Conservation (phyloP, 768 basidiomycete species). For the Rhizopogon vesiculosus region DNA sequence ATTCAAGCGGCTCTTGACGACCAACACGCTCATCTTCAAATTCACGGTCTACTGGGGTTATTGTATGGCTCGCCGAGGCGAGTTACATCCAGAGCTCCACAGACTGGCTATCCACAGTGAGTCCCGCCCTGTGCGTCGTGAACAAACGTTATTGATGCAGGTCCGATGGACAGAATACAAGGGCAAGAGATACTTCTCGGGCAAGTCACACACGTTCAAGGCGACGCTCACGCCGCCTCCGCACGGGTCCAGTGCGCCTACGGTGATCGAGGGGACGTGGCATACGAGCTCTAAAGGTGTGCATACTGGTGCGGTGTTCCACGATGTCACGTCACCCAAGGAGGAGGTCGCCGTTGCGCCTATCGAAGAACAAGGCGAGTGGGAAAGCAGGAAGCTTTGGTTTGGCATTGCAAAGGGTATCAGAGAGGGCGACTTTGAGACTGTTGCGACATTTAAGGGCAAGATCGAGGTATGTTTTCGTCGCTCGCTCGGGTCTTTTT, state of each 20-base stretch:
- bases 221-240: slow-evolving; percentile 61
- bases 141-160: slow-evolving; percentile 28
- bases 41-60: slow-evolving; percentile 41
- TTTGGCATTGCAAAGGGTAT: slow-evolving; percentile 85
- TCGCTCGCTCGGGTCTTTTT: too few relatives aligned
- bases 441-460: slow-evolving; percentile 83
- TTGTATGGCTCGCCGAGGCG: slow-evolving; percentile 84
- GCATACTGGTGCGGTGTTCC: slow-evolving; percentile 52
- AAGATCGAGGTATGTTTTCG: slow-evolving; percentile 71
- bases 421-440: slow-evolving; percentile 84
- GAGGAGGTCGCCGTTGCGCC: slow-evolving; percentile 68
- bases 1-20: too few relatives aligned
- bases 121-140: slow-evolving; percentile 3
- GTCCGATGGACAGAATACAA: slow-evolving; percentile 79
- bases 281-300: slow-evolving; percentile 55
- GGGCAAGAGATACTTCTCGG: slow-evolving; percentile 93
- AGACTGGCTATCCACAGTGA: slow-evolving; percentile 52
- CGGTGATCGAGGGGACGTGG: slow-evolving; percentile 79
- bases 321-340: slow-evolving; percentile 70
- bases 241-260: slow-evolving; percentile 34
- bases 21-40: too few relatives aligned
- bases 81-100: slow-evolving; percentile 71
- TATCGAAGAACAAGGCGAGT: slow-evolving; percentile 65
- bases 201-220: slow-evolving; percentile 91
- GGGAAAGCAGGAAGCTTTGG: slow-evolving; percentile 89